Base-by-base conservation (phyloP, 768 basidiomycete species). In the Sporobolomyces roseus region DNA sequence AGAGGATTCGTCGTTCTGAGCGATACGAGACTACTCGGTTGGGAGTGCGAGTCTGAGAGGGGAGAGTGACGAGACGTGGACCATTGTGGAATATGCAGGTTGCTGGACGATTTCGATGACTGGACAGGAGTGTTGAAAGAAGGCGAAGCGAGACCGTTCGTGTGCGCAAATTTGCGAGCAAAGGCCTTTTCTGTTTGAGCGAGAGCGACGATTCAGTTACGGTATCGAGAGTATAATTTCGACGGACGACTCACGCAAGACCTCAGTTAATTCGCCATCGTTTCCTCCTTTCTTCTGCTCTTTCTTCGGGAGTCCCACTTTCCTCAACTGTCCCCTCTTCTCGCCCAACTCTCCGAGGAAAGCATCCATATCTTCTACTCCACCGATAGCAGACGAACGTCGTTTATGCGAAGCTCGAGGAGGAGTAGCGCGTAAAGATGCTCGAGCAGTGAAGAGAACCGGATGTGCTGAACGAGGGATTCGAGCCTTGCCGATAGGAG, bases 391-490 rank as follows among this genome's bases (percentile, higher is more conserved):
- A 2, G 35, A 38, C 5, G 30, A 6, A 6, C 55, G 29, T 36
- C 43, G 45, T 43, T 16, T 35, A 8, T 60, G 43, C 30, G 45
- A n/a, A 13, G 41, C 10, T 25, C 56, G 56, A 29, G 38, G 38
- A 21, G 67, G 67, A 0, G 62, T 64, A 1, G 67, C 55, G 9
- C 56, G 50, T 4, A 69, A 62, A 0, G 50, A 48, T 0, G 41
- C 50, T 16, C 67, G 67, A 3, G 46, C 51, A 13, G 56, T 38
- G 5, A 53, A 35, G 21, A 69, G 58, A 45, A 69, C 32, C 4
- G 67, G 67, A 46, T 69, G 62, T 17, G 55, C 50, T 38, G 48
- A n/a, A n/a, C n/a, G n/a, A n/a, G n/a, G n/a, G n/a, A n/a, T n/a
- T n/a, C n/a, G n/a, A n/a, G n/a, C n/a, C n/a, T n/a, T n/a, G n/a